These are phyloP conservation scores for Brassica carinata DNA, from an alignment of 345 rosid species.

Conservation along the genomic window DNA sequence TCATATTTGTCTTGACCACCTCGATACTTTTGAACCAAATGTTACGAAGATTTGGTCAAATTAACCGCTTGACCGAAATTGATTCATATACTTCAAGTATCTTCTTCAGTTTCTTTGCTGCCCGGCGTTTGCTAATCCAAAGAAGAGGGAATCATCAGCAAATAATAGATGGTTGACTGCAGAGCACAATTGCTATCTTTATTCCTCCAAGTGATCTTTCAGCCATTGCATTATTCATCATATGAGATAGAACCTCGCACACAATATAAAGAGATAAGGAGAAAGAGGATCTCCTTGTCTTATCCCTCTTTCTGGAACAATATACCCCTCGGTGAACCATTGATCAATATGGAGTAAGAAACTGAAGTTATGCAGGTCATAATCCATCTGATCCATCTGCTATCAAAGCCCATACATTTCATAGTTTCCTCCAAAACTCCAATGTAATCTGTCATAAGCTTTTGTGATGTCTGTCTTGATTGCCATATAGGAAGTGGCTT, in stretches of 20 bases:
- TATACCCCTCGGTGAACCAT: background rate
- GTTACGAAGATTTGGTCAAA: background rate
- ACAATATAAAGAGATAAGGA: background rate
- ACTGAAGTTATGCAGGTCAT: background rate
- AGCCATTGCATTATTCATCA: background rate
- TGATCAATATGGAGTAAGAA: too few relatives aligned
- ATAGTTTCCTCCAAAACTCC: background rate
- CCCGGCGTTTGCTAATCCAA: too few relatives aligned
- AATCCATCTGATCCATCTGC: background rate
- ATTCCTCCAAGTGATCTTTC: background rate
- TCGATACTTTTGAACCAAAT: background rate
- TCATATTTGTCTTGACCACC: background rate
- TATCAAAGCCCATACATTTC: background rate
- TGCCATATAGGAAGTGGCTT: background rate
- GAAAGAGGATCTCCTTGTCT: background rate
- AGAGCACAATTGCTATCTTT: background rate
- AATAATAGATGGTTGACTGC: background rate
- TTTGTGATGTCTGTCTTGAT: background rate
- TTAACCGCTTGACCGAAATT: background rate
- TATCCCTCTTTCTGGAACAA: background rate
- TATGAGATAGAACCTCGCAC: background rate
- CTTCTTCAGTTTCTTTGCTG: background rate
- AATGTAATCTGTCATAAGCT: background rate
- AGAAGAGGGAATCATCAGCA: background rate
- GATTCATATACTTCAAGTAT: background rate